These are phyloP conservation scores for Cucumis sativus DNA, from an alignment of 306 rosid species.

Conservation along the genomic window DNA sequence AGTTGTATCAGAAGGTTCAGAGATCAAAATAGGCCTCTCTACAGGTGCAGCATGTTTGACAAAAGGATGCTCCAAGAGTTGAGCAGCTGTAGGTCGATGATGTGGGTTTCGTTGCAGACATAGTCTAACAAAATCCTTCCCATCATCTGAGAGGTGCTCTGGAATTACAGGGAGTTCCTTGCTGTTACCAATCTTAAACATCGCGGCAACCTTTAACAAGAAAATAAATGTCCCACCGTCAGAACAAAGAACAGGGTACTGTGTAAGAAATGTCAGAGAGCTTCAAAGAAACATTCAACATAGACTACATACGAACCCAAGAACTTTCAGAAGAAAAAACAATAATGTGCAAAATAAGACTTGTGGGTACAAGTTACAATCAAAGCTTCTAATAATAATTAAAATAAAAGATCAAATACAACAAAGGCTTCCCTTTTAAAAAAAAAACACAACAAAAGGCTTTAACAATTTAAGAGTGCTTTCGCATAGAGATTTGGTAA, in stretches of 20 bases:
- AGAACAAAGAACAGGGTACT: slow-evolving; percentile 1
- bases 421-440: background rate
- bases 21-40: slow-evolving; percentile 43
- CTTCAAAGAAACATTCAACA: background rate
- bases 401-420: background rate
- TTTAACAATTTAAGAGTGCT: background rate
- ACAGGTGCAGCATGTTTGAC: slow-evolving; percentile 53
- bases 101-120: slow-evolving; percentile 75
- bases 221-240: slow-evolving; percentile 15
- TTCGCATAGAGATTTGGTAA: background rate
- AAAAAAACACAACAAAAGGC: background rate
- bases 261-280: background rate
- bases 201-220: slow-evolving; percentile 69
- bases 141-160: slow-evolving; percentile 67
- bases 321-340: background rate
- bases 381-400: background rate
- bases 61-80: slow-evolving; percentile 86
- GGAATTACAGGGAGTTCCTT: slow-evolving; percentile 73
- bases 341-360: background rate
- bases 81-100: slow-evolving; percentile 56
- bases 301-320: background rate
- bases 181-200: slow-evolving; percentile 84
- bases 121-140: slow-evolving; percentile 61
- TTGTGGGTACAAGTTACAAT: background rate
- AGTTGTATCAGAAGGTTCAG: slow-evolving; percentile 38